A percentile compares a stretch with the other conserved stretches of the same genome.
These are phyloP conservation scores for Suillus ampliporus DNA, from an alignment of 768 basidiomycete species.

Conservation along the genomic window DNA sequence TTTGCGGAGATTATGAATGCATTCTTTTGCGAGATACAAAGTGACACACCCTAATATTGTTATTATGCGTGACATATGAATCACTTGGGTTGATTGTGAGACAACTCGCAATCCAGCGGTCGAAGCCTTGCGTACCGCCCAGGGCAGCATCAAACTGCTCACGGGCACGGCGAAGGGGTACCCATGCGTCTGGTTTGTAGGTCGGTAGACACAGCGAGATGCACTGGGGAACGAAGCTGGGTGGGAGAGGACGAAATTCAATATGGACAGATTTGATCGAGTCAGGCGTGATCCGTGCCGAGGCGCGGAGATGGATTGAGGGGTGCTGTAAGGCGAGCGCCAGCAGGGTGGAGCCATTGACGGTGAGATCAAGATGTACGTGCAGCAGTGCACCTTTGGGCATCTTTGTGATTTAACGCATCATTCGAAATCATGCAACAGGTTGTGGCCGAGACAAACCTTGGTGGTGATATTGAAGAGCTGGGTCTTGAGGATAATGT, in stretches of 20 bases:
- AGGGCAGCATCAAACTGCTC: conserved; percentile 53
- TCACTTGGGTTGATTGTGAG: conserved; percentile 74
- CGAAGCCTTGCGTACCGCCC: conserved; percentile 70
- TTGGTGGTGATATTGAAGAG: conserved; percentile 67
- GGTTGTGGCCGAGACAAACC: conserved; percentile 37
- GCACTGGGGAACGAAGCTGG: conserved; percentile 19
- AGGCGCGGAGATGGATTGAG: conserved; percentile 62
- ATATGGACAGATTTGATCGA: conserved; percentile 55
- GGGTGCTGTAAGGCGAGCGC: conserved; percentile 60
- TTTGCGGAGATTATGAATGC: conserved; percentile 29
- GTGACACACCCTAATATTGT: conserved; percentile 58
- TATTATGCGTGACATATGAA: conserved; percentile 77
- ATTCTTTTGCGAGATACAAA: not conserved
- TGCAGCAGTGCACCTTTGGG: conserved; percentile 82
- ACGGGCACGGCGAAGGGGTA: conserved; percentile 59
- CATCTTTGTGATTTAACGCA: conserved; percentile 51
- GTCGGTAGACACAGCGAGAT: conserved; percentile 40
- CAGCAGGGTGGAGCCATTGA: conserved; percentile 58
- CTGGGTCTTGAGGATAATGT: conserved; percentile 62
- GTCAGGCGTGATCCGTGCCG: conserved; percentile 42
- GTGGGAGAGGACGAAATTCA: conserved; percentile 56
- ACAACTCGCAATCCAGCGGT: conserved; percentile 63
- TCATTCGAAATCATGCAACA: conserved; percentile 1
- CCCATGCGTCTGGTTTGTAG: conserved; percentile 57
- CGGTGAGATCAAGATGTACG: conserved; percentile 76